Evolutionary conservation across 2,329 filamentous ascomycete genomes (phyloP), one percentile per base, ranked within the genome.

Genomic region (Trichothecium sympodiale): DNA sequence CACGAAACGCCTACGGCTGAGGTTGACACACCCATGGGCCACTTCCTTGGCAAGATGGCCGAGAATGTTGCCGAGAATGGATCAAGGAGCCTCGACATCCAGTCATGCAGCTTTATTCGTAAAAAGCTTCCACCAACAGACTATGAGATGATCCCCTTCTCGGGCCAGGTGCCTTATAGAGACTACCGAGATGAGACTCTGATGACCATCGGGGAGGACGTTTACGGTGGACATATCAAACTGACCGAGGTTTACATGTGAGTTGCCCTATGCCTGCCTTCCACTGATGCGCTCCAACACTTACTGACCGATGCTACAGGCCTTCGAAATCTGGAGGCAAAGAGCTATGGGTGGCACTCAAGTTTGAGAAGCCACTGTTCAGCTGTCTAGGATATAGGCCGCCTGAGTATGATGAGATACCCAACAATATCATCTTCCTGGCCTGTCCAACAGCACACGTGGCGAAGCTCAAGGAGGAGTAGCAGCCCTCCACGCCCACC

Each of bases 191-290:
- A 15, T n/a, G n/a, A 14, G 27, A 5, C 17, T 26, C 7, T 9
- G 27, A 15, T 15, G 14, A 14, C 12, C 15, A 25, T 34, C 16
- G 18, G n/a, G 14, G 17, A 26, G 10, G 23, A 34, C 16, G 20
- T 7, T 5, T 13, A 6, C 25, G 25, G 20, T n/a, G 33, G 33
- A 14, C 20, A 25, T 7, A 34, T 34, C 23, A 34, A 20, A 5
- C 14, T 34, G n/a, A 26, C 16, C 25, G 33, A 34, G 17, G 17
- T 25, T 6, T 17, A 25, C 20, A 27, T 34, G 33, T 34, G 27
- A 34, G 33, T 34, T 16, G 9, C 10, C 20, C 20, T 10, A 25
- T 6, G 6, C 20, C 20, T 10, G 20, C 20, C 20, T n/a, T n/a
- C n/a, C n/a, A n/a, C n/a, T n/a, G n/a, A n/a, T n/a, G n/a, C n/a